phyloP scores from a whole-genome alignment of 768 basidiomycete species.

The Suillus cothurnatus region DNA sequence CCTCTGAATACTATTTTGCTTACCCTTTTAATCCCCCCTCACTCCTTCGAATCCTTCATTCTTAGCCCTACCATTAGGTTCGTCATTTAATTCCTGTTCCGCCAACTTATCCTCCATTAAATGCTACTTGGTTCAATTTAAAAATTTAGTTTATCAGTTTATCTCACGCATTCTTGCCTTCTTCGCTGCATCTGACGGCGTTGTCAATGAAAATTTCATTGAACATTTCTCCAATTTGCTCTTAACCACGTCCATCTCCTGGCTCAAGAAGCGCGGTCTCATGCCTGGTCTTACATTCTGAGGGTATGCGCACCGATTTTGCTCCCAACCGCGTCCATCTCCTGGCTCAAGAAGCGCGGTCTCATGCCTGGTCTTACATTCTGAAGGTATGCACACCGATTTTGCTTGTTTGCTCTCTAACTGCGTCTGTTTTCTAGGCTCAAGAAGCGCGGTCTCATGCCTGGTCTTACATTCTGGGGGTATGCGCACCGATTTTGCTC shows the following conservation, averaged over 20 bases:
- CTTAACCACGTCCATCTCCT: slow-evolving; percentile 77
- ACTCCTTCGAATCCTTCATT: not conserved
- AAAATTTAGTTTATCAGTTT: slow-evolving; percentile 53
- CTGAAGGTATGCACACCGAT: slow-evolving; percentile 93
- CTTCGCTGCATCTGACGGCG: slow-evolving; percentile 94
- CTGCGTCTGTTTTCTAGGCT: slow-evolving; percentile 72
- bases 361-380: slow-evolving; percentile 66
- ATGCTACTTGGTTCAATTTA: not conserved
- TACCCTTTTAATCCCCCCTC: not conserved
- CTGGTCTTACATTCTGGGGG: slow-evolving; percentile 53
- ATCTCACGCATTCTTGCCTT: slow-evolving; percentile 91
- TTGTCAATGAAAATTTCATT: slow-evolving; percentile 94
- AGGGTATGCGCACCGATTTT: slow-evolving; percentile 96
- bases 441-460: slow-evolving; percentile 79
- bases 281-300: slow-evolving; percentile 66
- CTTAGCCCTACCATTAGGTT: not conserved
- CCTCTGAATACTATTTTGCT: not conserved
- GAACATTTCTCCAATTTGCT: slow-evolving; percentile 86
- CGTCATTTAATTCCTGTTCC: not conserved
- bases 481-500: not conserved
- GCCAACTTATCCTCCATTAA: not conserved
- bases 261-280: slow-evolving; percentile 94
- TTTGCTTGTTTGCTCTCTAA: slow-evolving; percentile 59
- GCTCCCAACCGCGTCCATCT: slow-evolving; percentile 64
- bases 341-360: slow-evolving; percentile 54